Conservation (phyloP, 2,329 filamentous ascomycete genomes). For the Fusarium luffae region DNA sequence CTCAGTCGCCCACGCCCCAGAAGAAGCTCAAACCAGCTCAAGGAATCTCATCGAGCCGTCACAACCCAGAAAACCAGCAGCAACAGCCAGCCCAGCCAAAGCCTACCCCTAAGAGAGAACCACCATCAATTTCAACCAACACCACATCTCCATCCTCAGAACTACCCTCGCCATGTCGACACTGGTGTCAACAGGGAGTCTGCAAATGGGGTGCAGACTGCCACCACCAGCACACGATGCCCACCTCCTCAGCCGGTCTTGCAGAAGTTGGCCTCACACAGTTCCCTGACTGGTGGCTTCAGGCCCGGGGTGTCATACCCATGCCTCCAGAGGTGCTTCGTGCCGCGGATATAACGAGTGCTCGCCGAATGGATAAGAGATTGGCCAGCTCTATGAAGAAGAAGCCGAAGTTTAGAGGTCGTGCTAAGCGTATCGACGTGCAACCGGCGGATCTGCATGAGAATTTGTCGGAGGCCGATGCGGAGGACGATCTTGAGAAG, state of each 20-base stretch:
- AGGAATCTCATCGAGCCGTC: conserved; percentile 33
- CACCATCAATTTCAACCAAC: background rate
- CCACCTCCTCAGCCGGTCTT: conserved; percentile 54
- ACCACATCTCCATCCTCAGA: background rate
- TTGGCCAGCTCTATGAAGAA: background rate
- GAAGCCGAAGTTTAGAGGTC: conserved; percentile 11
- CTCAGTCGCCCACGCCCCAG: background rate
- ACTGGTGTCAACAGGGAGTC: conserved; percentile 61
- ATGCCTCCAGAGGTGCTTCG: conserved; percentile 19
- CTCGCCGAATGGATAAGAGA: conserved; percentile 15
- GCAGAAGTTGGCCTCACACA: conserved; percentile 55
- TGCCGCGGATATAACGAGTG: background rate
- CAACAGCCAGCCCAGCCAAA: background rate
- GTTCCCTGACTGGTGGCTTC: conserved; percentile 58
- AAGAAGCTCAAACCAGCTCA: conserved; percentile 4
- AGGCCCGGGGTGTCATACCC: conserved; percentile 31
- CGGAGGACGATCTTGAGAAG: conserved; percentile 9
- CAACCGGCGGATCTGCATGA: background rate
- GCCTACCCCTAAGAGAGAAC: background rate
- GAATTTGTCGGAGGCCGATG: background rate
- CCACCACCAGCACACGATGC: conserved; percentile 61
- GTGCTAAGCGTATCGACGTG: background rate
- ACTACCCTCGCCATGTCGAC: conserved; percentile 47
- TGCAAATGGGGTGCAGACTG: conserved; percentile 60
- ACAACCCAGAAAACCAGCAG: conserved; percentile 27